Conservation (phyloP, 768 basidiomycete species). For the Rhodotorula graminis region DNA sequence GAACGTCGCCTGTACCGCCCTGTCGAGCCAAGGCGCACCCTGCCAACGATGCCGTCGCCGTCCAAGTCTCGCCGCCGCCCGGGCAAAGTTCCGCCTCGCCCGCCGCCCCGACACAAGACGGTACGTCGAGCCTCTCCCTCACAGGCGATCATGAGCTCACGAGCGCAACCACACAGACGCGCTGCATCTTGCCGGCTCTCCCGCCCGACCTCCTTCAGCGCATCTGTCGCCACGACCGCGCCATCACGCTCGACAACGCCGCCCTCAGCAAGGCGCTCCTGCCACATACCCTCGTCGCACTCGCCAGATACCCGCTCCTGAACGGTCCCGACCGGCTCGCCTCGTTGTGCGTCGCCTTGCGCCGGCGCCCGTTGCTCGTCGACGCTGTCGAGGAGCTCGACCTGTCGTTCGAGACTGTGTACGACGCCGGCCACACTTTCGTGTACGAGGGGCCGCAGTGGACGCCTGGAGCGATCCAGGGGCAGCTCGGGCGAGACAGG, state of each 20-base stretch:
- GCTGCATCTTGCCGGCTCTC: background rate
- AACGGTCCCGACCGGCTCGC: accelerated
- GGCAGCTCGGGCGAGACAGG: background rate
- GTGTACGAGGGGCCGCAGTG: too few species aligned
- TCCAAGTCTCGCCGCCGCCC: too few species aligned
- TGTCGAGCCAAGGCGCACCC: too few species aligned
- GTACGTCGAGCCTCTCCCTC: too few species aligned
- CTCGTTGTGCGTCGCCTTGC: background rate
- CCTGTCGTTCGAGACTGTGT: too few species aligned
- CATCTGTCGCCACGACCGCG: background rate
- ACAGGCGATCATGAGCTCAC: too few species aligned
- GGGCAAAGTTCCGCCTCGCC: too few species aligned
- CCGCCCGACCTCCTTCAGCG: background rate
- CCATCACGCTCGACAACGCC: background rate
- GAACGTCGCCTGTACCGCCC: too few species aligned
- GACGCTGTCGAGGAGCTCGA: background rate
- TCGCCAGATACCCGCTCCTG: background rate
- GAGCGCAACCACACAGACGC: background rate
- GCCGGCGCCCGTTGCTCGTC: background rate
- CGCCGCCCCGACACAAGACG: too few species aligned
- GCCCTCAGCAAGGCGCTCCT: background rate
- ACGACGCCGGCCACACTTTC: too few species aligned
- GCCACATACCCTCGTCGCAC: background rate
- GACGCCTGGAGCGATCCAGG: too few species aligned
- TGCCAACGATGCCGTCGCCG: too few species aligned